These are phyloP conservation scores for Penicillium psychrofluorescens DNA, from an alignment of 495 filamentous ascomycete genomes.

Conservation along the genomic window DNA sequence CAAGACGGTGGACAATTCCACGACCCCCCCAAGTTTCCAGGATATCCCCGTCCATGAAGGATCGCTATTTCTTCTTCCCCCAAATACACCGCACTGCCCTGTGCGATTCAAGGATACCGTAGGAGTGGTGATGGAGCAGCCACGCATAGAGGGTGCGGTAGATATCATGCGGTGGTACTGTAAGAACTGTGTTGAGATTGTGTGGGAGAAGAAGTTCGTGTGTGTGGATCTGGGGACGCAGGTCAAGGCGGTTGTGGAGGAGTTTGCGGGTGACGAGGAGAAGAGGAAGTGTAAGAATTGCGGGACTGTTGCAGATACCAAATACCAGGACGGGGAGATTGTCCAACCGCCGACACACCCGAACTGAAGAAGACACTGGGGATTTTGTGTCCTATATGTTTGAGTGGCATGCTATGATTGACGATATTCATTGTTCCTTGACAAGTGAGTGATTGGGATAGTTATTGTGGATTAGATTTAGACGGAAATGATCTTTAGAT, in stretches of 20 bases:
- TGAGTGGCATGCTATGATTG: constrained; percentile 4
- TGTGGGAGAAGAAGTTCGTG: constrained; percentile 81
- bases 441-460: not conserved
- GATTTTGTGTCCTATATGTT: not conserved
- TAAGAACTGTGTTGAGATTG: constrained; percentile 54
- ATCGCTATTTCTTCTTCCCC: constrained; percentile 88
- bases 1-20: constrained; percentile 68
- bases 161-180: constrained; percentile 89
- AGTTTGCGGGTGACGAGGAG: constrained; percentile 63
- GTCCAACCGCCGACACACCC: constrained; percentile 33
- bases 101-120: constrained; percentile 63
- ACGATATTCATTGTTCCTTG: constrained; percentile 3
- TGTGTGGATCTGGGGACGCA: constrained; percentile 94
- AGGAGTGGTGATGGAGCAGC: constrained; percentile 87
- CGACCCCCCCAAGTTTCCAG: constrained; percentile 50
- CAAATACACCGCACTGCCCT: constrained; percentile 81
- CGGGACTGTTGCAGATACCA: constrained; percentile 59
- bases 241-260: constrained; percentile 88
- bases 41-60: constrained; percentile 89
- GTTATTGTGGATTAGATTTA: constrained; percentile 8
- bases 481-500: not conserved
- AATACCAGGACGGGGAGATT: constrained; percentile 31
- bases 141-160: constrained; percentile 56
- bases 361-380: not conserved
- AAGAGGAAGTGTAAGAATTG: constrained; percentile 73